Evolutionary conservation across 1,139 yeast species (phyloP), one percentile per base, ranked within the genome.

Genomic region (Scheffersomyces lignicola): DNA sequence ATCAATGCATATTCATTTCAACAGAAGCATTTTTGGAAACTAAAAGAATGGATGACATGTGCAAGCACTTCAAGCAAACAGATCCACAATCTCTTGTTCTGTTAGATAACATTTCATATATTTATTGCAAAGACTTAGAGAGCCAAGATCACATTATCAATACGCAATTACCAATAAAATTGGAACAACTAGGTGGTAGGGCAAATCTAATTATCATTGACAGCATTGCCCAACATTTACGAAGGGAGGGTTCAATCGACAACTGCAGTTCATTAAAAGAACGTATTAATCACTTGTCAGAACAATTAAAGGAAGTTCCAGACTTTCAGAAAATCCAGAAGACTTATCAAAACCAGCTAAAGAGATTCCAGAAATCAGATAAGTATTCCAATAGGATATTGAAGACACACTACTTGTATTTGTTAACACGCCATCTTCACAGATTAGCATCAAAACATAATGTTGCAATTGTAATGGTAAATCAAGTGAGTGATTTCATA

Each of bases 181-280:
- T 81, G 8, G 60, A 68, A 18, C 54, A 70, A 30, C 62, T 68
- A 10, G 45, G 51, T 8, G 56, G 57, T 4, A 52, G 62, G 2
- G 67, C 78, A 2, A 80, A 76, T 29, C 48, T 84, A 14, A 64
- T 89, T 0, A 68, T 87, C 0, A 69, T 89, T 7, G 97, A 89
- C 56, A 84, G 95, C 24, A 78, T 89, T n/a, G 87, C 96, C 0
- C 94, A 88, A 43, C 96, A 87, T 53, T 63, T 83, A 34, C 62
- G 96, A 38, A 79, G 83, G 3, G 94, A 84, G 46, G 68, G 80
- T 28, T 63, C 66, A 5, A 56, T 66, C 6, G 53, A 60, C 33
- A 63, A 55, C 41, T 44, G 58, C 3, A 44, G 50, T 3, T 62
- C 54, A 38, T 45, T 69, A 7, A 48, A 48, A 27, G 49, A 54